Base-by-base conservation (phyloP, 352 stramenopile genomes). In the Phytopythium vexans region DNA sequence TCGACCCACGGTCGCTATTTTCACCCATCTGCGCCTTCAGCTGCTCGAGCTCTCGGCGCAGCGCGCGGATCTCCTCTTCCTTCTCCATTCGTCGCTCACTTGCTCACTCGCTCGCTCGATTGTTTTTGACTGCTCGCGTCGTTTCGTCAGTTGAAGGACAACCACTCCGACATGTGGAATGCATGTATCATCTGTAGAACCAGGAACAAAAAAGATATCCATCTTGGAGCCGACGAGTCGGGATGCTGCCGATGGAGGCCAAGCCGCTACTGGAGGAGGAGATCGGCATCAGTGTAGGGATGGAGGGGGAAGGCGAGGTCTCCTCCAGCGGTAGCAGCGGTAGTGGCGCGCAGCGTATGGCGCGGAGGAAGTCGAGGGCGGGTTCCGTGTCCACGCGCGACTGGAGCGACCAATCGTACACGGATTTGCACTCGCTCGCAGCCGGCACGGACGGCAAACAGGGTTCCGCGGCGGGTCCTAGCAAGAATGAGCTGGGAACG, bases 21-120 rank as follows among this genome's bases (percentile, higher is more conserved):
- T 81, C 56, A 21, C 74, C 56, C 52, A 83, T 56, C 52, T 78
- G 65, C 21, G 64, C 54, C 39, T 60, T 72, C 3, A 89, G 64
- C 48, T 56, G 53, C 55, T 83, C 72, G 31, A 89, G 60, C 60
- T 89, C 76, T 10, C 63, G 70, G 56, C 68, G 72, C 9, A 87
- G 67, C 60, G 65, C 67, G 36, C 77, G 47, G 33, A 87, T 66
- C 15, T 86, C 73, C 54, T 81, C 74, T 10, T 52, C 55, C 60
- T 53, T 48, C 1, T 56, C 47, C n/a, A 56, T 56, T n/a, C n/a
- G n/a, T n/a, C n/a, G n/a, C n/a, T n/a, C n/a, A n/a, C n/a, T n/a
- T n/a, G n/a, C n/a, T n/a, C n/a, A n/a, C n/a, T n/a, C n/a, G n/a
- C n/a, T n/a, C n/a, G n/a, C n/a, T n/a, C n/a, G n/a, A n/a, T n/a